A percentile compares a stretch with the other conserved stretches of the same genome.
Evolutionary conservation across 1,284 basidiomycete species (phyloP).

Genomic region (Ceratobasidium sp.): DNA sequence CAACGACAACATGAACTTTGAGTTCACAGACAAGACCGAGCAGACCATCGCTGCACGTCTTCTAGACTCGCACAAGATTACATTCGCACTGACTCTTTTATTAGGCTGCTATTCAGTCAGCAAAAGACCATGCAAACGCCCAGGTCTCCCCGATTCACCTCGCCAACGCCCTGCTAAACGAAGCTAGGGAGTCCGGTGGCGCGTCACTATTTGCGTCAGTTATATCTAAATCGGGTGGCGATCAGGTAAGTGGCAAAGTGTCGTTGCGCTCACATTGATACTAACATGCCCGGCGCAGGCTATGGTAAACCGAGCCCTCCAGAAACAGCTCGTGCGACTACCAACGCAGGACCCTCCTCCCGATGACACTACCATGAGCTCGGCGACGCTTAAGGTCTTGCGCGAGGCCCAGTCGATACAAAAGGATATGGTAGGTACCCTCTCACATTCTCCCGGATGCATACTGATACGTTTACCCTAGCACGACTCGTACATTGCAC

Average conservation of each 20-base stretch:
- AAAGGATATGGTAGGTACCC: conserved; percentile 74
- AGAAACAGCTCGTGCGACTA: conserved; percentile 79
- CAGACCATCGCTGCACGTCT: conserved; percentile 64
- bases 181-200: conserved; percentile 58
- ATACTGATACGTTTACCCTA: conserved; percentile 47
- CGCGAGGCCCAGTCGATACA: conserved; percentile 84
- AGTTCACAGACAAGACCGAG: conserved; percentile 86
- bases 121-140: conserved; percentile 84
- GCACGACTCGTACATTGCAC: conserved; percentile 63
- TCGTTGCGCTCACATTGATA: background rate
- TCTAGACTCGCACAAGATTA: background rate
- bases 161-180: conserved; percentile 80
- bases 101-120: conserved; percentile 76
- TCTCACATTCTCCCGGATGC: background rate
- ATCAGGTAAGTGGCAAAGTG: conserved; percentile 65
- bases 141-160: conserved; percentile 87
- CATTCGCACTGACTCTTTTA: background rate
- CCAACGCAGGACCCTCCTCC: conserved; percentile 89
- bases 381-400: conserved; percentile 75
- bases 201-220: conserved; percentile 79
- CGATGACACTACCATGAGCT: conserved; percentile 78
- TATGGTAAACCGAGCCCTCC: conserved; percentile 71
- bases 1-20: conserved; percentile 62
- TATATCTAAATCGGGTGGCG: conserved; percentile 82
- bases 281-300: conserved; percentile 58